phyloP scores from a whole-genome alignment of 2,329 filamentous ascomycete species.

The Harringtonia aguacate region DNA sequence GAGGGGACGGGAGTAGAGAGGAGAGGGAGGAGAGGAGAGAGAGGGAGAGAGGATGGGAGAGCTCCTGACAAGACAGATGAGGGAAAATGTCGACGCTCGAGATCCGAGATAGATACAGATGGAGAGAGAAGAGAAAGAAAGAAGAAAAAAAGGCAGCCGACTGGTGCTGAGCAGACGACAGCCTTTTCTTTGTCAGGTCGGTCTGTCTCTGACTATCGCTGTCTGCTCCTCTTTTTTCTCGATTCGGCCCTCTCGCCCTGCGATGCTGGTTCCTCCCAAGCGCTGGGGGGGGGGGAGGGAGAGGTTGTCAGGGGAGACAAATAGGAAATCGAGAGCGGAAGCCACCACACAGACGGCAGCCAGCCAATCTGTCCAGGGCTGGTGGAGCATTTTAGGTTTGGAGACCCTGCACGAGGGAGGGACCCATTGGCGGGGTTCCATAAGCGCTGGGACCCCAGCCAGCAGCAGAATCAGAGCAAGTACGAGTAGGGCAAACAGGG shows the following conservation, averaged over 20 bases:
- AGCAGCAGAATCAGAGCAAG: too few species aligned
- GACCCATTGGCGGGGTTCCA: neutral
- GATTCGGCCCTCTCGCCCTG: too few species aligned
- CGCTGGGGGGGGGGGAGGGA: neutral
- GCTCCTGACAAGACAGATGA: neutral
- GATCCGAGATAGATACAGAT: neutral
- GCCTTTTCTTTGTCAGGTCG: too few species aligned
- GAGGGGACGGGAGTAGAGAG: neutral
- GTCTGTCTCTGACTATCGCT: too few species aligned
- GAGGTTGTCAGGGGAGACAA: neutral
- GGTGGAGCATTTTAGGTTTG: neutral
- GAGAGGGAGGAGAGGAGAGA: neutral
- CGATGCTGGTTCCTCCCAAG: too few species aligned
- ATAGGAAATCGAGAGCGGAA: neutral
- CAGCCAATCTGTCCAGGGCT: neutral
- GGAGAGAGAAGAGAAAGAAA: neutral
- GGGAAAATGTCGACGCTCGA: too few species aligned
- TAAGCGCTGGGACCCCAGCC: neutral
- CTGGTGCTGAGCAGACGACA: too few species aligned
- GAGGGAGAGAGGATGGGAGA: constrained; percentile 1
- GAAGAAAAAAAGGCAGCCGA: neutral
- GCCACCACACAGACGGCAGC: neutral
- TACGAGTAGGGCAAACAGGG: too few species aligned
- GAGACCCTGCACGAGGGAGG: neutral
- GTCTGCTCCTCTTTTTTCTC: too few species aligned